Conservation (phyloP, 2,329 filamentous ascomycete species). For the Xylariaceae sp. region DNA sequence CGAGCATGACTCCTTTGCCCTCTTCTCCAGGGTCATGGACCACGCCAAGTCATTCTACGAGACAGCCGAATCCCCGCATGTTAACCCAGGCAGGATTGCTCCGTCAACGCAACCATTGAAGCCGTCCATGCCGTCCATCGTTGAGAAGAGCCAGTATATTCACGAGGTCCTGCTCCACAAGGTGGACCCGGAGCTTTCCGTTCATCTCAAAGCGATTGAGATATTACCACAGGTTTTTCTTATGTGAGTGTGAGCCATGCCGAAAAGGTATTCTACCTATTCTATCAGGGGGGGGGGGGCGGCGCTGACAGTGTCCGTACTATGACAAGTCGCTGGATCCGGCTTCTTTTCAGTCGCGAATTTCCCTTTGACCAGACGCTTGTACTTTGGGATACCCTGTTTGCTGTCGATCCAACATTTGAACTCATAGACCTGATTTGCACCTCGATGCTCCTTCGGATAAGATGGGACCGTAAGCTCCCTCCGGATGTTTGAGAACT, state of each 20-base stretch:
- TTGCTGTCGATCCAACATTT: conserved; percentile 75
- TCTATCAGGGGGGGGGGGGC: background rate
- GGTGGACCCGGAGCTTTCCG: conserved; percentile 76
- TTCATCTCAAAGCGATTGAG: conserved; percentile 75
- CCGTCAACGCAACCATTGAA: conserved; percentile 35
- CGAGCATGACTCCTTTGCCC: conserved; percentile 83
- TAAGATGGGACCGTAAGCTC: conserved; percentile 73
- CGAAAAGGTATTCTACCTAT: background rate
- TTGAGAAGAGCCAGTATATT: conserved; percentile 79
- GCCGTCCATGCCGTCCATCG: conserved; percentile 63
- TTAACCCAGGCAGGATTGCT: conserved; percentile 17
- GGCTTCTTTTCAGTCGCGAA: conserved; percentile 86
- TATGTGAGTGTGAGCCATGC: conserved; percentile 54
- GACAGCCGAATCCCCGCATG: conserved; percentile 43
- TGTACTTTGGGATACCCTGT: conserved; percentile 83
- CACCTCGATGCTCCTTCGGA: conserved; percentile 85
- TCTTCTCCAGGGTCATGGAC: conserved; percentile 87
- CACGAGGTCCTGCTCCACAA: conserved; percentile 75
- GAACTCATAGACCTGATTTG: conserved; percentile 87
- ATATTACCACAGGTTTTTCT: conserved; percentile 95
- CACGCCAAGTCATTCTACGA: conserved; percentile 84
- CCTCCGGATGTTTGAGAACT: background rate
- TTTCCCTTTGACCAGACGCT: conserved; percentile 84
- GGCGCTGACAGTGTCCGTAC: no score
- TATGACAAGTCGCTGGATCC: conserved; percentile 94